phyloP scores from a whole-genome alignment of 352 stramenopile genomes.

The Phytophthora citricola region DNA sequence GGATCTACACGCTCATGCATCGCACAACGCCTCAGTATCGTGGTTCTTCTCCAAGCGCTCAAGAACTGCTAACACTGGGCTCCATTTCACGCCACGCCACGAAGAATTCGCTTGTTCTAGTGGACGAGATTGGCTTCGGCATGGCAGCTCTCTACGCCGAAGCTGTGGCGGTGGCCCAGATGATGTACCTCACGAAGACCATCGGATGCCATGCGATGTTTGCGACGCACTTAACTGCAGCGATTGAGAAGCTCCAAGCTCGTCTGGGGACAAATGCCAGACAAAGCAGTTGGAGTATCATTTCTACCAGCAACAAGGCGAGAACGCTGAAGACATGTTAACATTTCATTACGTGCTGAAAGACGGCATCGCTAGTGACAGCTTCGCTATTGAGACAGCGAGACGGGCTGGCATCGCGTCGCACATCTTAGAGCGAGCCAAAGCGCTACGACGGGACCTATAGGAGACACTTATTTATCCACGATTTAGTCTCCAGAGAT shows the following conservation, averaged over 20 bases:
- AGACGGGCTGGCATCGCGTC: slow-evolving; percentile 27
- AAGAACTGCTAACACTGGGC: slow-evolving; percentile 38
- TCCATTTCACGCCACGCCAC: slow-evolving; percentile 37
- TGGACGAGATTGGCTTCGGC: slow-evolving; percentile 58
- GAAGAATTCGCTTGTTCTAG: slow-evolving; percentile 42
- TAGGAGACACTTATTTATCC: background rate
- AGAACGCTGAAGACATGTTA: slow-evolving; percentile 3
- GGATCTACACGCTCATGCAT: slow-evolving; percentile 78
- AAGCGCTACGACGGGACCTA: slow-evolving; percentile 5
- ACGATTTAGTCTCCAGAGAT: slow-evolving; percentile 31
- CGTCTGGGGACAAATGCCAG: slow-evolving; percentile 23
- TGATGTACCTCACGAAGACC: slow-evolving; percentile 34
- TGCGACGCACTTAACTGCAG: slow-evolving; percentile 41
- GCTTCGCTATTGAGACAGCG: slow-evolving; percentile 38
- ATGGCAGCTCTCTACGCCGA: slow-evolving; percentile 33
- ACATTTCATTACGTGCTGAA: slow-evolving; percentile 40
- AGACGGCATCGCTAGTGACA: slow-evolving; percentile 45
- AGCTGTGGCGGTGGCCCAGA: slow-evolving; percentile 36
- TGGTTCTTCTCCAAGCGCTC: background rate
- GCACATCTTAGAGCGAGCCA: slow-evolving; percentile 26
- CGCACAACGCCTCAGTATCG: slow-evolving; percentile 14
- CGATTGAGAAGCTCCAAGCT: slow-evolving; percentile 28
- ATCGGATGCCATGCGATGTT: slow-evolving; percentile 46
- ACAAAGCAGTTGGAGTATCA: slow-evolving; percentile 38
- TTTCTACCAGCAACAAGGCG: slow-evolving; percentile 11